Evolutionary conservation across 176 grass and related monocot species (phyloP).

Genomic region (Lolium multiflorum): DNA sequence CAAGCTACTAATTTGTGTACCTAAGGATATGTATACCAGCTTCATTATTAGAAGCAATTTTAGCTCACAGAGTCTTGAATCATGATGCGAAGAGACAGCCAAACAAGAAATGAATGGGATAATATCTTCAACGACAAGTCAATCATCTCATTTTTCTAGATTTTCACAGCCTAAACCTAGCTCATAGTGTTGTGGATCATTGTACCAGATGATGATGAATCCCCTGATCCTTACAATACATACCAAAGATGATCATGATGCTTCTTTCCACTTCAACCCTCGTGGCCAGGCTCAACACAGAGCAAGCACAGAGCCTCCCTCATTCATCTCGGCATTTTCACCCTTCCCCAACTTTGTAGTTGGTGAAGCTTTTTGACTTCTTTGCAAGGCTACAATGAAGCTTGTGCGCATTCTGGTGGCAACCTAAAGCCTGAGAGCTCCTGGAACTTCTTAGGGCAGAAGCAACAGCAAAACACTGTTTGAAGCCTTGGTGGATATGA

Average conservation of each 20-base stretch:
- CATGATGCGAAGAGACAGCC: not conserved
- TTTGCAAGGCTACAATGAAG: constrained; percentile 36
- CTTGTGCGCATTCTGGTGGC: constrained; percentile 48
- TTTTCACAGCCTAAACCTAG: not conserved
- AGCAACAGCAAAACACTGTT: constrained; percentile 27
- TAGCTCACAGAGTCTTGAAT: constrained; percentile 12
- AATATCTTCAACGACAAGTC: constrained; percentile 36
- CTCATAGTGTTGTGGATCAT: constrained; percentile 21
- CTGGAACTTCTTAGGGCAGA: constrained; percentile 38
- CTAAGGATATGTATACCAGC: not conserved
- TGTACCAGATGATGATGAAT: constrained; percentile 34
- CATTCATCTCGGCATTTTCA: constrained; percentile 20
- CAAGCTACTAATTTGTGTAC: not conserved
- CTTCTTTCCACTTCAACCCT: constrained; percentile 33
- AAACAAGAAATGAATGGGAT: not conserved
- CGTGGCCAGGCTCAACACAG: not conserved
- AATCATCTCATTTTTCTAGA: not conserved
- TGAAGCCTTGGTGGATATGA: not conserved
- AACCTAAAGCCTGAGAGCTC: constrained; percentile 33
- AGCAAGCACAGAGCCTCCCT: constrained; percentile 3
- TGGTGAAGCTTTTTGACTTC: not conserved
- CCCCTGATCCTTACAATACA: constrained; percentile 23
- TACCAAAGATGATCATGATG: constrained; percentile 7
- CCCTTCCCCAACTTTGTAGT: constrained; percentile 17
- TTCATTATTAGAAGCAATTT: constrained; percentile 6